Conservation (phyloP, 2,329 filamentous ascomycete genomes). For the Epichloe gansuensis region DNA sequence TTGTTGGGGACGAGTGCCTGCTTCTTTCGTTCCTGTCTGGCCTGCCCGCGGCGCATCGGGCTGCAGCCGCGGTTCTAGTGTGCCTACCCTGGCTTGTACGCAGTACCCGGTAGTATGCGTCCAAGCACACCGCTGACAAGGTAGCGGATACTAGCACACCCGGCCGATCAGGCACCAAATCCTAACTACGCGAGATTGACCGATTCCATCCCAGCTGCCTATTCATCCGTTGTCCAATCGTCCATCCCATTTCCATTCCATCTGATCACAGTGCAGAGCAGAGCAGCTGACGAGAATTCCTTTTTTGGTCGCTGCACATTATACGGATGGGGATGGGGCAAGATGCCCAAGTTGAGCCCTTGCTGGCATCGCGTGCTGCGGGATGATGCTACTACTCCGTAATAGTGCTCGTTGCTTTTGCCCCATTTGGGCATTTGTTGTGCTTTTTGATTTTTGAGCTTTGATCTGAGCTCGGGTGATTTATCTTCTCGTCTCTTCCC, state of each 20-base stretch:
- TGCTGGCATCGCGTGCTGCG: no score
- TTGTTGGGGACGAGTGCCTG: background rate
- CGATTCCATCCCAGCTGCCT: background rate
- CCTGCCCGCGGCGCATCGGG: slow-evolving; percentile 3
- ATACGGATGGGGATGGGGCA: background rate
- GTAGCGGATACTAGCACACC: background rate
- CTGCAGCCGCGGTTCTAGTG: slow-evolving; percentile 3
- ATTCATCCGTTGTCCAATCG: no score
- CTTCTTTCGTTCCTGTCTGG: background rate
- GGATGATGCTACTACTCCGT: no score
- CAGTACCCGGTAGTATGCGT: background rate
- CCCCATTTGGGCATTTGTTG: background rate
- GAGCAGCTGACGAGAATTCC: background rate
- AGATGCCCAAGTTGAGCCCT: background rate
- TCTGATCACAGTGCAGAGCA: background rate
- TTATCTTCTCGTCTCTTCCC: background rate
- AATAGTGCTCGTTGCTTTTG: no score
- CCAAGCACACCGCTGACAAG: background rate
- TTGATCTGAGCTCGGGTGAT: background rate
- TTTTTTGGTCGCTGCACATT: background rate
- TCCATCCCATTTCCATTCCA: background rate
- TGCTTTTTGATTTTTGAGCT: background rate
- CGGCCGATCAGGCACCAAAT: background rate
- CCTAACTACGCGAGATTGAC: background rate
- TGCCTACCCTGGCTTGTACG: background rate